Evolutionary conservation across 352 stramenopile species (phyloP), one percentile per base, ranked within the genome.

Genomic region (Phytophthora sp.): DNA sequence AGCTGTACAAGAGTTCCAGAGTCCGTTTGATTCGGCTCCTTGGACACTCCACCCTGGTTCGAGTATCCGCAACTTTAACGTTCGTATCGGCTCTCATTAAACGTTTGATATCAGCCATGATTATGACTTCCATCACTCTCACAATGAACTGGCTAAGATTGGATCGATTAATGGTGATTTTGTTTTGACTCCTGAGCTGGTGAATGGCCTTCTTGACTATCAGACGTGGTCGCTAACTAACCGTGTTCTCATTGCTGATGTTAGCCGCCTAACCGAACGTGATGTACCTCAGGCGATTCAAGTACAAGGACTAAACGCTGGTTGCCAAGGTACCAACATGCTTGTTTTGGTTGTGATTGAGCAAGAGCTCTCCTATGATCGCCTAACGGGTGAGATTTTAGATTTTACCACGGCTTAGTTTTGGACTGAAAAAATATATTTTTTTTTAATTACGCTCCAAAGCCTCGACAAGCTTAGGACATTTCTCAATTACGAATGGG

Each of bases 401-500:
- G n/a, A n/a, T n/a, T n/a, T n/a, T n/a, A n/a, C n/a, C n/a, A n/a
- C n/a, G n/a, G n/a, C n/a, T n/a, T n/a, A n/a, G n/a, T n/a, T n/a
- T n/a, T n/a, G n/a, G n/a, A n/a, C n/a, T n/a, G n/a, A n/a, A n/a
- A n/a, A n/a, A n/a, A n/a, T n/a, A n/a, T n/a, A n/a, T n/a, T n/a
- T n/a, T n/a, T n/a, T n/a, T n/a, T n/a, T n/a, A n/a, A n/a, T n/a
- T n/a, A n/a, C n/a, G n/a, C n/a, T n/a, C n/a, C n/a, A n/a, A 38
- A 38, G 29, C 29, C 36, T 42, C 24, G 23, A 51, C 3, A 7
- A 39, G 27, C 24, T 41, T 41, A 54, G 31, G 24, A 53, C 26
- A 53, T 24, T 39, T 53, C 45, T 63, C 47, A 54, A 49, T 52
- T 27, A 70, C 62, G 20, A 60, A 65, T 60, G 38, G 16, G 27